phyloP scores from a whole-genome alignment of 2,329 filamentous ascomycete species.

The Trichoderma asperellum region DNA sequence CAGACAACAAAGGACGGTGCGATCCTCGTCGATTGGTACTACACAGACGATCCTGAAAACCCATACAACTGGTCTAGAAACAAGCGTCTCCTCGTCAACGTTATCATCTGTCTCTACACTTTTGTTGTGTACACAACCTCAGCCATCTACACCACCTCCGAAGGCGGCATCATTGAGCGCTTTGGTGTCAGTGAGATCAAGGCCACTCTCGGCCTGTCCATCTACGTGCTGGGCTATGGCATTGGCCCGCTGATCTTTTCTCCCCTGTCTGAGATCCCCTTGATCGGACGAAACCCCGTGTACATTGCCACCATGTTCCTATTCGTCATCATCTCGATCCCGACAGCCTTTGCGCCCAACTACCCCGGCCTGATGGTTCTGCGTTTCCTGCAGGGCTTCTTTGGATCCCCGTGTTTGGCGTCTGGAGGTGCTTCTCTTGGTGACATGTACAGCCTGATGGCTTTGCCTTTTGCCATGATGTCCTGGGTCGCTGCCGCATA shows the following conservation, averaged over 20 bases:
- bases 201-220: conserved; percentile 60
- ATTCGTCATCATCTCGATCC: conserved; percentile 69
- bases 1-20: conserved; percentile 54
- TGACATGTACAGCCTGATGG: conserved; percentile 59
- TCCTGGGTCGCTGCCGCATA: conserved; percentile 61
- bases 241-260: conserved; percentile 68
- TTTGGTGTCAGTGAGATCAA: conserved; percentile 58
- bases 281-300: conserved; percentile 68
- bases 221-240: conserved; percentile 68
- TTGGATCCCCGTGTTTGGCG: conserved; percentile 67
- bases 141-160: conserved; percentile 53
- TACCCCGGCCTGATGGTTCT: conserved; percentile 66
- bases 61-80: conserved; percentile 58
- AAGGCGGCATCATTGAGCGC: conserved; percentile 52
- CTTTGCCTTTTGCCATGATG: conserved; percentile 62
- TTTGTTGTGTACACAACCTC: conserved; percentile 60
- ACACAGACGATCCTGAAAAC: conserved; percentile 58
- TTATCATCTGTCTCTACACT: conserved; percentile 60
- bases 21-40: conserved; percentile 60
- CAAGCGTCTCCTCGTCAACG: conserved; percentile 48
- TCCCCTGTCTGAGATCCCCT: conserved; percentile 68
- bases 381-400: conserved; percentile 68
- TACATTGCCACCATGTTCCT: conserved; percentile 70
- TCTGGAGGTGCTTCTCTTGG: conserved; percentile 58
- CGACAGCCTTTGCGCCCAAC: conserved; percentile 64